phyloP scores from a whole-genome alignment of 352 stramenopile species.

The Phytophthora quininea region DNA sequence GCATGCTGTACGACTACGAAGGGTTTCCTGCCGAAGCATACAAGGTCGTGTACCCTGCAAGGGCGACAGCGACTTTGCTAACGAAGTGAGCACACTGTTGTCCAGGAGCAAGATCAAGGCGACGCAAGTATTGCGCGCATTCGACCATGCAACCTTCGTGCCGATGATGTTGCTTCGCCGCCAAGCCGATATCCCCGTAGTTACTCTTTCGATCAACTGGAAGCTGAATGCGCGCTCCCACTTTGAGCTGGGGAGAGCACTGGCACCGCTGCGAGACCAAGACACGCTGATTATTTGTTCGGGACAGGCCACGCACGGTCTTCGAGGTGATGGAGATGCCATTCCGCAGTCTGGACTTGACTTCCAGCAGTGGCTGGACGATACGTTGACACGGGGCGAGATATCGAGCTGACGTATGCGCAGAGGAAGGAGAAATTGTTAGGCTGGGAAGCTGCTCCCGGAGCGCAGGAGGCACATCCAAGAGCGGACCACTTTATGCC shows the following conservation, averaged over 20 bases:
- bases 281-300: constrained; percentile 88
- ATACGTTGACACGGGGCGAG: constrained; percentile 26
- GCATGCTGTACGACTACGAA: constrained; percentile 91
- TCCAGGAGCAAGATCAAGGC: constrained; percentile 55
- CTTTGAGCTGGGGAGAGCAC: constrained; percentile 67
- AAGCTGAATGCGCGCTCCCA: constrained; percentile 60
- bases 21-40: constrained; percentile 87
- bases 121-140: constrained; percentile 64
- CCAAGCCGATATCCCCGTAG: constrained; percentile 85
- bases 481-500: constrained; percentile 64
- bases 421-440: constrained; percentile 47
- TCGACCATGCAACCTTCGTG: constrained; percentile 92
- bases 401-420: constrained; percentile 29
- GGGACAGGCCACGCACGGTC: constrained; percentile 56
- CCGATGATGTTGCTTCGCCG: constrained; percentile 86
- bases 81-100: constrained; percentile 67
- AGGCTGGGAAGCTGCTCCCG: constrained; percentile 46
- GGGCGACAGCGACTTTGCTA: constrained; percentile 67
- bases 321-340: constrained; percentile 14
- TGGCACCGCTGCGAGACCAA: constrained; percentile 66
- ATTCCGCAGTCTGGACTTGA: constrained; percentile 31
- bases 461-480: constrained; percentile 42
- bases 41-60: constrained; percentile 76
- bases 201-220: constrained; percentile 79
- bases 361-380: constrained; percentile 56